These are phyloP conservation scores for Penicillium freii DNA, from an alignment of 2,329 filamentous ascomycete genomes.

Conservation along the genomic window DNA sequence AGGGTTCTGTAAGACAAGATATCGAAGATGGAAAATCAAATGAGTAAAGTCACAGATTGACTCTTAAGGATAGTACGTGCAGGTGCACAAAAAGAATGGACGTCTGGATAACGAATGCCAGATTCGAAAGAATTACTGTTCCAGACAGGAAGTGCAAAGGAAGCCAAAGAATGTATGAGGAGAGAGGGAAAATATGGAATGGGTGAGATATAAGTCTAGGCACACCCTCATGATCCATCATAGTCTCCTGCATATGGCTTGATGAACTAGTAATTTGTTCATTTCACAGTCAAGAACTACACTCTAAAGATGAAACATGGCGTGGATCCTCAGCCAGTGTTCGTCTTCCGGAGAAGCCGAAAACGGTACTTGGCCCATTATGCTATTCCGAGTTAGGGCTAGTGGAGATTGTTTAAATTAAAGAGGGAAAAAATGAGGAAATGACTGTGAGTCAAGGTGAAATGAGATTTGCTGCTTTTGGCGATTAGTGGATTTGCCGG, in stretches of 20 bases:
- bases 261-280: background rate
- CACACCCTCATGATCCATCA: background rate
- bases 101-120: conserved; percentile 28
- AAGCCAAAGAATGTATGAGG: conserved; percentile 7
- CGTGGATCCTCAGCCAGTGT: conserved; percentile 11
- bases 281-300: background rate
- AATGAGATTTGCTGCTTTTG: background rate
- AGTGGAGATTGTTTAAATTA: conserved; percentile 19
- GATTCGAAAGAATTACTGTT: conserved; percentile 23
- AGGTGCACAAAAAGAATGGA: conserved; percentile 31
- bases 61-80: conserved; percentile 20
- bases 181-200: conserved; percentile 2
- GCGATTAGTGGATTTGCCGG: background rate
- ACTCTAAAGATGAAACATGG: conserved; percentile 25
- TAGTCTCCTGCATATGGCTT: background rate
- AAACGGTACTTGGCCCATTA: conserved; percentile 7
- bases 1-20: background rate
- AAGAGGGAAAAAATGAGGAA: conserved; percentile 17
- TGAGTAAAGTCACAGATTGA: conserved; percentile 2
- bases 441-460: conserved; percentile 10
- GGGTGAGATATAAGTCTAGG: conserved; percentile 2
- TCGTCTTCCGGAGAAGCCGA: conserved; percentile 14
- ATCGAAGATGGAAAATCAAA: conserved; percentile 8
- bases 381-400: conserved; percentile 12
- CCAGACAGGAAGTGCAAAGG: conserved; percentile 18